A percentile compares a stretch with the other conserved stretches of the same genome.
Evolutionary conservation across 371 early-diverging fungal species (phyloP).

Genomic region (Catenaria anguillulae): DNA sequence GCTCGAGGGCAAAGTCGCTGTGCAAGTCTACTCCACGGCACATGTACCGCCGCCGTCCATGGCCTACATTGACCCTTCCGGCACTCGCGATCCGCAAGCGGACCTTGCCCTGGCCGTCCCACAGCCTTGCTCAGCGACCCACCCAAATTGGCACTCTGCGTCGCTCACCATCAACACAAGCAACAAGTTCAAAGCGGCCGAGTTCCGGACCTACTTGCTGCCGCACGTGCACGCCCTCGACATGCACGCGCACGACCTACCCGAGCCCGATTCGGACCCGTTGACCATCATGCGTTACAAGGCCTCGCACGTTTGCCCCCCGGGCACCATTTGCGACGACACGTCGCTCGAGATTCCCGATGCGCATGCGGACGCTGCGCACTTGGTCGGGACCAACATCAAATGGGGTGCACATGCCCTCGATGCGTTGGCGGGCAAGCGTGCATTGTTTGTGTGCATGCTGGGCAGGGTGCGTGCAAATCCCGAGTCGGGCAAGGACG

Average conservation of each 20-base stretch:
- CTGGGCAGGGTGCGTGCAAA: background rate
- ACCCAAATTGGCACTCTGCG: background rate
- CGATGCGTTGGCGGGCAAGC: background rate
- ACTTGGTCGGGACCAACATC: background rate
- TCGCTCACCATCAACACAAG: background rate
- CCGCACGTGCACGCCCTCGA: background rate
- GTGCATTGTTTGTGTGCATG: background rate
- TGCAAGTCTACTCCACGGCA: background rate
- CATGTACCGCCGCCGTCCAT: background rate
- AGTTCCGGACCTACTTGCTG: background rate
- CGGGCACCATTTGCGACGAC: background rate
- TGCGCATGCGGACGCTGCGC: background rate
- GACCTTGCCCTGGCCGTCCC: too few relatives aligned
- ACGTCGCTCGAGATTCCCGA: slow-evolving; percentile 1
- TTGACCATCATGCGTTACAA: slow-evolving; percentile 4
- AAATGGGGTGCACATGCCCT: background rate
- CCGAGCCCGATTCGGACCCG: slow-evolving; percentile 1
- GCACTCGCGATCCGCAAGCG: too few relatives aligned
- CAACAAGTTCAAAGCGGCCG: background rate
- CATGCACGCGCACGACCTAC: background rate
- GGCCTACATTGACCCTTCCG: too few relatives aligned
- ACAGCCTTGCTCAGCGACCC: background rate
- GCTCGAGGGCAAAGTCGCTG: background rate
- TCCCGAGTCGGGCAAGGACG: background rate
- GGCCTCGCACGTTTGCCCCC: background rate